A percentile compares a stretch with the other conserved stretches of the same genome.
Conservation (phyloP, 768 basidiomycete species). For the Megacollybia marginata region DNA sequence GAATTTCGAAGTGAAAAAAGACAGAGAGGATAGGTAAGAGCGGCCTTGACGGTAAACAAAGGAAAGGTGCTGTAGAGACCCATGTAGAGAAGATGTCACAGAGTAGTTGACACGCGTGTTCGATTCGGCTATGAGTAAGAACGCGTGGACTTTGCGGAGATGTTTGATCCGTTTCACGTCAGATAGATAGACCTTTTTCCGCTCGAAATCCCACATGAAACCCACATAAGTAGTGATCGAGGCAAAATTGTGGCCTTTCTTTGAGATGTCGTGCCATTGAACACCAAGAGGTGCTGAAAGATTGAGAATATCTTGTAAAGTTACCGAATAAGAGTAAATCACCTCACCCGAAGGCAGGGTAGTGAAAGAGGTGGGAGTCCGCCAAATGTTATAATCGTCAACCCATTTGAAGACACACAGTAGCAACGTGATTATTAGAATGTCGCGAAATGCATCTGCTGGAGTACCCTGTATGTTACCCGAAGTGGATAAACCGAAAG, state of each 20-base stretch:
- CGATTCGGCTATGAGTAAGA: background rate
- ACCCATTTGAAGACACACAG: background rate
- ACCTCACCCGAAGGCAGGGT: background rate
- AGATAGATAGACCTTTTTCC: background rate
- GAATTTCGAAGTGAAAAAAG: background rate
- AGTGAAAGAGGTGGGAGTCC: background rate
- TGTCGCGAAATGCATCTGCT: background rate
- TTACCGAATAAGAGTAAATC: background rate
- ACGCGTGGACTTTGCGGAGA: background rate
- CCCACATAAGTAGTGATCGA: background rate
- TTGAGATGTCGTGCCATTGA: background rate
- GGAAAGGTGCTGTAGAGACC: conserved; percentile 1
- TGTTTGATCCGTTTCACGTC: background rate
- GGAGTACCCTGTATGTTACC: conserved; percentile 6
- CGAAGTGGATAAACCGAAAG: conserved; percentile 6
- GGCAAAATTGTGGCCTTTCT: background rate
- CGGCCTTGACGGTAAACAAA: conserved; percentile 5
- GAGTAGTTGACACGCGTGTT: too few species aligned
- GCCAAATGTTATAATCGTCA: background rate
- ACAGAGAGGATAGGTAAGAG: background rate
- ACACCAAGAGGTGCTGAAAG: background rate
- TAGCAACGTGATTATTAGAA: background rate
- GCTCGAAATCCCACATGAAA: background rate
- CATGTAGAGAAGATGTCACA: background rate
- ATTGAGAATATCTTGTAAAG: background rate